These are phyloP conservation scores for Xylaria scruposa DNA, from an alignment of 495 filamentous ascomycete species.

Conservation along the genomic window DNA sequence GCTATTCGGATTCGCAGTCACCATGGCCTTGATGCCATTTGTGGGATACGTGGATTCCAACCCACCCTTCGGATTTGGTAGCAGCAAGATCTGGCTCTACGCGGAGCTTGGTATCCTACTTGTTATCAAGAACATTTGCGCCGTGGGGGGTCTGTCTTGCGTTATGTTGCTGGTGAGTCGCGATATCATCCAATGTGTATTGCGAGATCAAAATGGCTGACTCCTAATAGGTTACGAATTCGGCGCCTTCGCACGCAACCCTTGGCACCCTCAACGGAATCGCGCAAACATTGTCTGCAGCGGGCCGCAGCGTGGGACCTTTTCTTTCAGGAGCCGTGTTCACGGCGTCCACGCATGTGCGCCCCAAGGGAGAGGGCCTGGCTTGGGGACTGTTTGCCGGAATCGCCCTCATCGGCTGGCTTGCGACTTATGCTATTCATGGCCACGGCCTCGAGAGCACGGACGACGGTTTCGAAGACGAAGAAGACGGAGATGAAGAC, in stretches of 20 bases:
- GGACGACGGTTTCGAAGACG: conserved; percentile 47
- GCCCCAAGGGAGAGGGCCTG: conserved; percentile 82
- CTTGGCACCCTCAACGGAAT: conserved; percentile 92
- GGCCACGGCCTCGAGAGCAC: conserved; percentile 64
- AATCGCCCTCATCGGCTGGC: conserved; percentile 75
- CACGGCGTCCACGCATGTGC: conserved; percentile 69
- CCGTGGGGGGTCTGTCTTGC: conserved; percentile 88
- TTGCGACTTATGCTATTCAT: conserved; percentile 75
- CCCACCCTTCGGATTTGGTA: conserved; percentile 52
- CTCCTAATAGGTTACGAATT: conserved; percentile 80
- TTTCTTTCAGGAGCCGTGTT: conserved; percentile 88
- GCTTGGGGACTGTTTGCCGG: conserved; percentile 85
- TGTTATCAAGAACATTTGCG: conserved; percentile 84
- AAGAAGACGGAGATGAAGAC: conserved; percentile 30
- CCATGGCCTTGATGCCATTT: conserved; percentile 88
- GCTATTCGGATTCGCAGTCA: conserved; percentile 80
- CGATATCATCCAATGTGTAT: background rate
- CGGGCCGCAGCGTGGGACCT: conserved; percentile 85
- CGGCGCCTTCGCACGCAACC: conserved; percentile 81
- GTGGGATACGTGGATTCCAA: conserved; percentile 74
- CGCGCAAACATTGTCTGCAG: conserved; percentile 91
- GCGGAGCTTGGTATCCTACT: conserved; percentile 78
- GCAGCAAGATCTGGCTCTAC: conserved; percentile 70
- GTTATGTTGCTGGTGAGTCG: conserved; percentile 79
- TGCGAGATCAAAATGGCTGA: conserved; percentile 22